Conservation (phyloP, 2,329 filamentous ascomycete species). For the Pseudocercospora fuligena region DNA sequence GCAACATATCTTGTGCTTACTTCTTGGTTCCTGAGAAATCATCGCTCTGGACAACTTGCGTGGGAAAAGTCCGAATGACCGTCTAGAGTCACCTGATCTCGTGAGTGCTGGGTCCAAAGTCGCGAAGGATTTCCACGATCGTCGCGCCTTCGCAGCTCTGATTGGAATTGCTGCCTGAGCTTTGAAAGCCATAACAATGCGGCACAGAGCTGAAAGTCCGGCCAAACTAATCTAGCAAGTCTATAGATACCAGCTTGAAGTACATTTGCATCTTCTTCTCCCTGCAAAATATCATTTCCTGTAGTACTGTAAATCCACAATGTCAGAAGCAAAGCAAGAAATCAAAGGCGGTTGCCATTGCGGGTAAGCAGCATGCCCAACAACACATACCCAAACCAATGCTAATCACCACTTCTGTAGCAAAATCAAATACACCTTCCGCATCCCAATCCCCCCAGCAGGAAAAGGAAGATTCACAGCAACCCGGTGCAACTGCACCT, state of each 20-base stretch:
- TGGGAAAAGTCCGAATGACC: background rate
- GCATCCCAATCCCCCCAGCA: background rate
- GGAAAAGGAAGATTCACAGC: conserved; percentile 5
- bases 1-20: background rate
- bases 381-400: too few species aligned
- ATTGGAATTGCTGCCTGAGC: conserved; percentile 4
- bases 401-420: background rate
- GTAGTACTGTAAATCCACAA: background rate
- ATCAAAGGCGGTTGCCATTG: conserved; percentile 20
- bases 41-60: background rate
- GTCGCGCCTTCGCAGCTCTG: background rate
- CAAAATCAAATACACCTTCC: conserved; percentile 16
- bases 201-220: background rate
- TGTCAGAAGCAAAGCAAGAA: conserved; percentile 10
- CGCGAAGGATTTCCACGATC: background rate
- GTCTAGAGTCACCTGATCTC: background rate
- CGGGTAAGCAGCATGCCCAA: conserved; percentile 1
- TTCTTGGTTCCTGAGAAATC: background rate
- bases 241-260: background rate
- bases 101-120: background rate
- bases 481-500: conserved; percentile 22
- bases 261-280: background rate
- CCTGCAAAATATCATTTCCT: too few species aligned
- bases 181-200: background rate
- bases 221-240: background rate